phyloP scores from a whole-genome alignment of 1,139 yeast genomes.

The Diutina rugosa region DNA sequence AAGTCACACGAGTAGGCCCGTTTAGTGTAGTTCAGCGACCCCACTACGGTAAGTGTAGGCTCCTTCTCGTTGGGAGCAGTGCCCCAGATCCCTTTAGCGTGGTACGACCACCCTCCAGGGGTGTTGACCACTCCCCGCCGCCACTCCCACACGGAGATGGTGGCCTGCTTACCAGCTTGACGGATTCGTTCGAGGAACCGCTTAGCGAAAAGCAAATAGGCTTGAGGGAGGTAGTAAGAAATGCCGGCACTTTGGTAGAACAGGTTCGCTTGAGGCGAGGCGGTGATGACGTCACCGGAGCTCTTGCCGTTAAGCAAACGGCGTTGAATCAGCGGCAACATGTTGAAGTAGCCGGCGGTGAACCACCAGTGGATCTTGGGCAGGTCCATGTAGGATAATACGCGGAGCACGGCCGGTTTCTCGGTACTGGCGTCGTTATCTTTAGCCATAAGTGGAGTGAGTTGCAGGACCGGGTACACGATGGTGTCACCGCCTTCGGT shows the following conservation, averaged over 20 bases:
- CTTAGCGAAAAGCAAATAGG: slow-evolving; percentile 69
- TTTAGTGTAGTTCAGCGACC: slow-evolving; percentile 87
- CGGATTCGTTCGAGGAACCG: slow-evolving; percentile 48
- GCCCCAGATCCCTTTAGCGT: slow-evolving; percentile 96
- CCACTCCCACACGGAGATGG: slow-evolving; percentile 70
- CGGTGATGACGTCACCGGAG: slow-evolving; percentile 67
- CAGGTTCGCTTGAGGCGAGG: slow-evolving; percentile 88
- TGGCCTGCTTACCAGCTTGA: slow-evolving; percentile 26
- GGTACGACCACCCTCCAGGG: slow-evolving; percentile 90
- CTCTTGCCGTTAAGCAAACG: slow-evolving; percentile 49
- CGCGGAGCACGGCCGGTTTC: slow-evolving; percentile 50
- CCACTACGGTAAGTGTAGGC: slow-evolving; percentile 73
- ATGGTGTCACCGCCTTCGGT: slow-evolving; percentile 37
- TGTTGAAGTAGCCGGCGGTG: slow-evolving; percentile 95
- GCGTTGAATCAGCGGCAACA: slow-evolving; percentile 64
- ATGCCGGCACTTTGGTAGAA: slow-evolving; percentile 79
- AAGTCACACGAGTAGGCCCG: slow-evolving; percentile 81
- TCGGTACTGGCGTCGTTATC: slow-evolving; percentile 63
- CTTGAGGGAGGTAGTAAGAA: slow-evolving; percentile 74
- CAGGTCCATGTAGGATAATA: slow-evolving; percentile 46
- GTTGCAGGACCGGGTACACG: slow-evolving; percentile 89
- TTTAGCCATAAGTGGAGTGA: slow-evolving; percentile 61
- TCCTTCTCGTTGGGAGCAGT: slow-evolving; percentile 40
- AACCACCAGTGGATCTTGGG: slow-evolving; percentile 63
- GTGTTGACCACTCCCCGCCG: slow-evolving; percentile 72